Percentiles rank a stretch among this genome's conserved stretches.
Conservation (phyloP, 768 basidiomycete species). For the Gymnopilus junonius region DNA sequence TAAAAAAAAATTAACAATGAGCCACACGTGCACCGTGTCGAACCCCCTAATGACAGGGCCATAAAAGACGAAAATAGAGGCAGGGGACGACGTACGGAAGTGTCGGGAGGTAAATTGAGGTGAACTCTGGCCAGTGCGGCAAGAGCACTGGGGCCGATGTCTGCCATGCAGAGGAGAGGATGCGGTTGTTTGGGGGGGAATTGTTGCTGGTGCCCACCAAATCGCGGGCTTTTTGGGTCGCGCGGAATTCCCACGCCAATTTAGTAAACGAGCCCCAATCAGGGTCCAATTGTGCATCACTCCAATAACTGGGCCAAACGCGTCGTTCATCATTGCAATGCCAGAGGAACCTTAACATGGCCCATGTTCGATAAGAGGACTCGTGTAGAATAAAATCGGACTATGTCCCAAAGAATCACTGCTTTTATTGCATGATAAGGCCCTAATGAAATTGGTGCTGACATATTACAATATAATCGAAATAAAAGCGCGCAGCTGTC, state of each 20-base stretch:
- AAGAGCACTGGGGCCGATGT: constrained; percentile 3
- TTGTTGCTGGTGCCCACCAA: not conserved
- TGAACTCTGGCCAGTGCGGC: constrained; percentile 15
- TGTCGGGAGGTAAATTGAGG: constrained; percentile 10
- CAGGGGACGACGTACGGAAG: constrained; percentile 8
- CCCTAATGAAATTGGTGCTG: too few relatives aligned
- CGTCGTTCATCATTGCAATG: too few relatives aligned
- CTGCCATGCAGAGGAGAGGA: constrained; percentile 4
- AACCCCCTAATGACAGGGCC: constrained; percentile 9
- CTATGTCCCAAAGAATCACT: too few relatives aligned
- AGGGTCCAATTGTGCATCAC: not conserved
- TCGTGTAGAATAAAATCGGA: too few relatives aligned
- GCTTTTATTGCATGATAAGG: too few relatives aligned
- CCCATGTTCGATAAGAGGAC: too few relatives aligned
- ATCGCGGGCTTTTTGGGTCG: constrained; percentile 1
- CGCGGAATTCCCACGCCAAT: constrained; percentile 10
- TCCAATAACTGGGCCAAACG: too few relatives aligned
- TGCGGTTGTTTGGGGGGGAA: not conserved
- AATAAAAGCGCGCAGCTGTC: too few relatives aligned
- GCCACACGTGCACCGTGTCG: not conserved
- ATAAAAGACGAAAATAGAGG: not conserved
- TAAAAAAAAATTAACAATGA: constrained; percentile 14
- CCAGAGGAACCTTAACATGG: not conserved
- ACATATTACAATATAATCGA: too few relatives aligned
- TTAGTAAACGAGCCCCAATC: not conserved